Base-by-base conservation (phyloP, 2,329 filamentous ascomycete species). In the Nothophaeocryptopus gaeumannii region DNA sequence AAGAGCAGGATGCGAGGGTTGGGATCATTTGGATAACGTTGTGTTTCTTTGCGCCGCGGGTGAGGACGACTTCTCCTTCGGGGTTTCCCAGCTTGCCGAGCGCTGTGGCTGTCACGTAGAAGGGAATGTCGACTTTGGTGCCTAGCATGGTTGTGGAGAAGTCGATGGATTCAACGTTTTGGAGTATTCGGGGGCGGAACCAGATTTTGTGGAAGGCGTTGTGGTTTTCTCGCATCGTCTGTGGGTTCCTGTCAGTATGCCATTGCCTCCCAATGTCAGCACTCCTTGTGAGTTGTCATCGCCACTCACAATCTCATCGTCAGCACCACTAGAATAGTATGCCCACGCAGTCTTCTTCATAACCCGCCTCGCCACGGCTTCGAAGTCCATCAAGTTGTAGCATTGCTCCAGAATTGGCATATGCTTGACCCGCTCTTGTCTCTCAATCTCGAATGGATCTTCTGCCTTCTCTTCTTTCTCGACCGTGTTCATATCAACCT, bases 311-410 rank as follows among this genome's bases (percentile, higher is more conserved):
- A 56, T 51, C 51, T 49, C 44, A 64, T 95, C 89, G 66, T 93
- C 89, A 0, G 92, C 89, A 49, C 89, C 92, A 65, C 88, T 93
- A 1, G 89, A 96, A 71, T 99, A 99, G 74, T 99, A 99, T 20
- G 88, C 93, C 93, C 93, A 99, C 0, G 92, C 92, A 1, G 85
- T 86, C 75, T 88, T 95, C 80, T 95, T 96, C 92, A 97, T 96
- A 49, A 95, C 83, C 34, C 83, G 78, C 62, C 86, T 84, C 5
- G 93, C 93, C 32, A 97, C 92, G 3, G 89, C 84, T 77, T 99
- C 93, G 69, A 99, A 99, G 73, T 99, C 93, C 74, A 93, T 82
- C 53, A 96, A 73, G 68, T 96, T 96, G 72, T 91, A 96, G 76
- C 90, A 96, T 68, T 95, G 87, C 58, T 88, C 85, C 53, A 96